Base-by-base conservation (phyloP, 192 early-diverging fungal species). In the Coemansia sp. region DNA sequence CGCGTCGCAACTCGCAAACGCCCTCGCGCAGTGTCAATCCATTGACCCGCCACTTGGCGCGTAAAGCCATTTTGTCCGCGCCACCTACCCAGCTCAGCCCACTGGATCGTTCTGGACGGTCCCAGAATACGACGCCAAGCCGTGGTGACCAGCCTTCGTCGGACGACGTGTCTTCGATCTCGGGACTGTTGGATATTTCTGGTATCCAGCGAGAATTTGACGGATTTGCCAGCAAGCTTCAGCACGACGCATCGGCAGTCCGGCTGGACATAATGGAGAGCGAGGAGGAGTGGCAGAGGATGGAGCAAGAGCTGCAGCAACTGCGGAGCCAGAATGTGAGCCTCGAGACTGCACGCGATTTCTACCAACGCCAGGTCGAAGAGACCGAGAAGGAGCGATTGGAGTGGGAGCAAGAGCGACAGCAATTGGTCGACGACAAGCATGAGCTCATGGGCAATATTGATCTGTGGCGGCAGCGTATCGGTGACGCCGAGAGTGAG, bases 321-420 rank as follows among this genome's bases (percentile, higher is more conserved):
- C 61, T 77, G 34, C 71, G 55, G 20, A 54, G 38, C 20, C 55
- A 84, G 44, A 71, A 76, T 29, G 33, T 54, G 5, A 51, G 68
- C 7, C 60, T 74, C 24, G 78, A 84, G 61, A 59, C 43, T 6
- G 65, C 67, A 9, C 74, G 71, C 22, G 72, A 84, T 5, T 65
- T 72, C 36, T 52, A 65, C 20, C 71, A 84, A 10, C 57, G 49
- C 22, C 70, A 76, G 43, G 63, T 61, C 11, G 65, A 63, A 3
- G 74, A 61, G 15, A 36, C 72, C 13, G 74, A 84, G 47, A 66
- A 47, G 16, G 74, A 80, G 2, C 67, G 75, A 8, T 42, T 51
- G 2, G 77, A 84, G 49, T 80, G 77, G 82, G 82, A 79, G 47
- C 47, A 55, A 18, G 82, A 84, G 52, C 82, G 82, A 2, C 71